These are phyloP conservation scores for Perilla frutescens DNA, from an alignment of 257 asterid genomes.

Conservation along the genomic window DNA sequence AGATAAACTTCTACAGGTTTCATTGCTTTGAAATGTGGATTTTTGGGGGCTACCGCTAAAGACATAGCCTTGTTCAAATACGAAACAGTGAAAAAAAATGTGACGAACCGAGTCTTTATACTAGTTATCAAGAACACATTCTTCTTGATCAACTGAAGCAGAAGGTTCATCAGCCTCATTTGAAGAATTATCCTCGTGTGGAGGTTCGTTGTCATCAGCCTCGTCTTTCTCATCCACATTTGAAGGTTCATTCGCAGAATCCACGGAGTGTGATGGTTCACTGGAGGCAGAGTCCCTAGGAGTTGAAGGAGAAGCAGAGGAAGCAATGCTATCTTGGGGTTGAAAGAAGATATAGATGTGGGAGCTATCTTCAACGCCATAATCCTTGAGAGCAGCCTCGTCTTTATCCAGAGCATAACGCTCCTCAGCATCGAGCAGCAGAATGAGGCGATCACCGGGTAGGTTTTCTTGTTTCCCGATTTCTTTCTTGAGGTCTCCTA, in stretches of 20 bases:
- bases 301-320: slow-evolving; percentile 32
- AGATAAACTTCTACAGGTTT: neutral
- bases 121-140: neutral
- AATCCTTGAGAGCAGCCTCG: slow-evolving; percentile 47
- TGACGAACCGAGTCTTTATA: neutral
- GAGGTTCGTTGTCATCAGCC: neutral
- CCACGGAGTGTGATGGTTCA: slow-evolving; percentile 13
- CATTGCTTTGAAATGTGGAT: neutral
- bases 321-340: slow-evolving; percentile 20
- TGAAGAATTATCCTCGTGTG: slow-evolving; percentile 4
- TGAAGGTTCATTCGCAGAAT: neutral
- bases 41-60: neutral
- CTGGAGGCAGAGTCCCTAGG: slow-evolving; percentile 31
- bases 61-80: neutral
- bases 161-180: slow-evolving; percentile 2
- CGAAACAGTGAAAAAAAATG: neutral
- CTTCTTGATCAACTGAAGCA: slow-evolving; percentile 26
- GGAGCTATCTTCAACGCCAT: slow-evolving; percentile 68
- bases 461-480: slow-evolving; percentile 65
- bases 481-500: slow-evolving; percentile 57
- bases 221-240: neutral
- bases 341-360: slow-evolving; percentile 60
- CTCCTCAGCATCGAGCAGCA: slow-evolving; percentile 45
- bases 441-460: slow-evolving; percentile 55
- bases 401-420: slow-evolving; percentile 35